These are phyloP conservation scores for Cryptosporidium canis DNA, from an alignment of 169 alveolate species.

Conservation along the genomic window DNA sequence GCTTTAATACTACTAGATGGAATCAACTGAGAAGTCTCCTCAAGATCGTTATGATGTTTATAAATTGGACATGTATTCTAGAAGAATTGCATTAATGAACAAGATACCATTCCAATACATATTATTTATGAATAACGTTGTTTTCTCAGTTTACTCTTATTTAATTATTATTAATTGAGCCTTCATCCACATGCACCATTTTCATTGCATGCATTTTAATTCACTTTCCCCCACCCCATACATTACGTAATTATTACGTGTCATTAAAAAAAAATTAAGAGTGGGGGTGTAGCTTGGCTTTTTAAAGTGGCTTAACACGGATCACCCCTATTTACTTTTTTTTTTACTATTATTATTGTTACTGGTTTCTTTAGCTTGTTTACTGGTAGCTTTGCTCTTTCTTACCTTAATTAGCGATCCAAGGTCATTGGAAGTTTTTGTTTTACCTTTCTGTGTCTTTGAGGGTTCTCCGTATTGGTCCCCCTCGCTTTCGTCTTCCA, in stretches of 20 bases:
- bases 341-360: background rate
- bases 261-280: background rate
- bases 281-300: background rate
- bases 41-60: background rate
- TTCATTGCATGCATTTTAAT: background rate
- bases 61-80: too few species aligned
- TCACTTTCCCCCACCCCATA: background rate
- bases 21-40: too few species aligned
- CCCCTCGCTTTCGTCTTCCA: background rate
- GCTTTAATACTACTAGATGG: too few species aligned
- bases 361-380: background rate
- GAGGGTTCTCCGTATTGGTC: background rate
- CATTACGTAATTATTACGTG: background rate
- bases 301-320: background rate
- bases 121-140: too few species aligned
- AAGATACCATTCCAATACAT: too few species aligned
- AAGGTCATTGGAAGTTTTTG: background rate
- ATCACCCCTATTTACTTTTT: background rate
- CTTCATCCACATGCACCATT: background rate
- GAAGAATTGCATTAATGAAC: too few species aligned
- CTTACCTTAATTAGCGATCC: conserved; percentile 62
- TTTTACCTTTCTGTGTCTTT: background rate
- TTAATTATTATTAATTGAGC: background rate
- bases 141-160: background rate
- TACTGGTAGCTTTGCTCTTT: conserved; percentile 5